Evolutionary conservation across 331 rosid genomes (phyloP).

Genomic region (Stylosanthes scabra): DNA sequence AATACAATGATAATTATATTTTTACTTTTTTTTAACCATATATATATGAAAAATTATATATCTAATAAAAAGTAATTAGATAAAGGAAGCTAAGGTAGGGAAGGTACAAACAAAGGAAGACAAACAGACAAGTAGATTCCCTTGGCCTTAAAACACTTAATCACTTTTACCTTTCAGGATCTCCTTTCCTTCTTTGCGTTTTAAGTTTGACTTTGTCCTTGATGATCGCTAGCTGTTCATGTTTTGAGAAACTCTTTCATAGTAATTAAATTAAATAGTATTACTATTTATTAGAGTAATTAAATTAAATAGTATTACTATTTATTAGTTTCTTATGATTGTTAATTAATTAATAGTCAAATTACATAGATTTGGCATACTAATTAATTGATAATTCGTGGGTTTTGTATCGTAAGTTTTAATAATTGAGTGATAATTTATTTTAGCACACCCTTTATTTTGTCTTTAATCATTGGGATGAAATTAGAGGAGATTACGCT

Average conservation of each 20-base stretch:
- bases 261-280: slow-evolving; percentile 15
- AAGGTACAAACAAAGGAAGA: slow-evolving; percentile 10
- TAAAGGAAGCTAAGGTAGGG: neutral
- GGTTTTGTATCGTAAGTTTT: neutral
- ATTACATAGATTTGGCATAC: slow-evolving; percentile 23
- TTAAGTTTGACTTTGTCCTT: slow-evolving; percentile 49
- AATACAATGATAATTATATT: no score
- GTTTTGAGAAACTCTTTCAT: slow-evolving; percentile 12
- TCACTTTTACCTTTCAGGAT: slow-evolving; percentile 31
- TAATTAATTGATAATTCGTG: neutral
- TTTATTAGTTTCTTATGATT: no score
- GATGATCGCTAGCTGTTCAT: slow-evolving; percentile 11
- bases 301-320: no score
- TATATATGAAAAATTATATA: no score
- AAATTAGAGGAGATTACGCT: slow-evolving; percentile 28
- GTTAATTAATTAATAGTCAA: slow-evolving; percentile 37
- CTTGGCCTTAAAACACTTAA: slow-evolving; percentile 11
- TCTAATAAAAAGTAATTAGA: no score
- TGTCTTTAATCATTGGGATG: slow-evolving; percentile 33
- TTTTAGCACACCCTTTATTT: neutral
- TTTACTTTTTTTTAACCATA: no score
- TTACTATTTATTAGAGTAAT: neutral
- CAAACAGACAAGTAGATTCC: slow-evolving; percentile 43
- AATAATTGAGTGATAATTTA: slow-evolving; percentile 37
- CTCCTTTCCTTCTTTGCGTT: slow-evolving; percentile 31